A percentile compares a stretch with the other conserved stretches of the same genome.
These are phyloP conservation scores for Microcyclosporella mali DNA, from an alignment of 2,329 filamentous ascomycete species.

Conservation along the genomic window DNA sequence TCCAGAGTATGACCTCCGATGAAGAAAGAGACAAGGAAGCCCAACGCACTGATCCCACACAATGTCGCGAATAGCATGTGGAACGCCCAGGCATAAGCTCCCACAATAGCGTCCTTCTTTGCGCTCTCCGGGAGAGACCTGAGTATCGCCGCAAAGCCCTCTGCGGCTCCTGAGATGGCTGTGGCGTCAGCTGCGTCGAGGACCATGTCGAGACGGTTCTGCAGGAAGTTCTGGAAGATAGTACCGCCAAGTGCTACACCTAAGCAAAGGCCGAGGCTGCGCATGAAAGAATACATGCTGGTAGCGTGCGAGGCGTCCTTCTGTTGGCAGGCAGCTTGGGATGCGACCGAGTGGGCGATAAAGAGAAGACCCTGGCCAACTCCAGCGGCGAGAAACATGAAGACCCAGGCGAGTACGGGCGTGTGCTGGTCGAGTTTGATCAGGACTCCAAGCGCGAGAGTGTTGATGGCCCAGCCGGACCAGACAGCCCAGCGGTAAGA, in stretches of 20 bases:
- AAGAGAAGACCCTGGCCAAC: constrained; percentile 41
- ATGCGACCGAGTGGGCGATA: constrained; percentile 39
- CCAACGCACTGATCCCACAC: constrained; percentile 21
- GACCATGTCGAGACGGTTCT: constrained; percentile 5
- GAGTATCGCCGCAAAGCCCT: constrained; percentile 18
- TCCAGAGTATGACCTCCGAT: constrained; percentile 14
- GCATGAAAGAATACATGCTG: constrained; percentile 42
- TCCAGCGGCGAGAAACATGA: constrained; percentile 38
- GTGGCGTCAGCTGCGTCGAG: neutral
- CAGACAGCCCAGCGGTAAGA: constrained; percentile 24
- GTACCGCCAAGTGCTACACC: constrained; percentile 41
- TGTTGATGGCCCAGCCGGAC: constrained; percentile 30
- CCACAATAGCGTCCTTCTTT: constrained; percentile 10
- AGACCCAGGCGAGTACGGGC: constrained; percentile 36
- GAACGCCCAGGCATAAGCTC: constrained; percentile 19
- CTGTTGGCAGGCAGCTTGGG: constrained; percentile 33
- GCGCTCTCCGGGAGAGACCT: constrained; percentile 10
- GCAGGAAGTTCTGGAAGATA: constrained; percentile 36
- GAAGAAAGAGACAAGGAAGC: constrained; percentile 13
- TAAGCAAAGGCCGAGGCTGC: constrained; percentile 45
- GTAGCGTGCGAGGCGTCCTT: constrained; percentile 36
- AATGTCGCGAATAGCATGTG: constrained; percentile 20
- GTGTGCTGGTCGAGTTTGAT: constrained; percentile 36
- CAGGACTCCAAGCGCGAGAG: constrained; percentile 40
- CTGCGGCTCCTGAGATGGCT: constrained; percentile 17